phyloP scores from a whole-genome alignment of 169 alveolate genomes.

The Plasmodium gaboni region DNA sequence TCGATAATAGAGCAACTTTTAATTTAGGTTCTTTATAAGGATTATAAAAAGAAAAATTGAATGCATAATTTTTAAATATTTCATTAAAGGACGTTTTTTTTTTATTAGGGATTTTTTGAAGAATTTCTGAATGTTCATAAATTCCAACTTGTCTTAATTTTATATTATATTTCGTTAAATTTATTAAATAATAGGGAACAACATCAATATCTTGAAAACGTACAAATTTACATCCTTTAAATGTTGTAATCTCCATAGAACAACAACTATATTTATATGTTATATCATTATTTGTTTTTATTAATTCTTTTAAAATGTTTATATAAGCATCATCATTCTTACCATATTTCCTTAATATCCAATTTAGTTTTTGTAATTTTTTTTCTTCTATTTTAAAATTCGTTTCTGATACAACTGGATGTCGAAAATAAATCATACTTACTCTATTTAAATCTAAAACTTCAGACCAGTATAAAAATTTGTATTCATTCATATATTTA shows the following conservation, averaged over 20 bases:
- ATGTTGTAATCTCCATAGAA: slow-evolving; percentile 75
- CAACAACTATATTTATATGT: slow-evolving; percentile 75
- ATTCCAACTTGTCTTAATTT: slow-evolving; percentile 66
- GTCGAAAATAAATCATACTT: slow-evolving; percentile 71
- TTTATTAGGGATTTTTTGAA: slow-evolving; percentile 45
- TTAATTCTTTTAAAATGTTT: slow-evolving; percentile 40
- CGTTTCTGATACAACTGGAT: slow-evolving; percentile 58
- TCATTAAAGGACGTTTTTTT: slow-evolving; percentile 52
- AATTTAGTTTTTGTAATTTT: slow-evolving; percentile 41
- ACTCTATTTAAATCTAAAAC: slow-evolving; percentile 70
- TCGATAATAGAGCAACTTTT: slow-evolving; percentile 22
- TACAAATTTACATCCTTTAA: slow-evolving; percentile 71
- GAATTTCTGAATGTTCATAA: slow-evolving; percentile 69
- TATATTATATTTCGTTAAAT: slow-evolving; percentile 58
- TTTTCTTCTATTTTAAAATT: slow-evolving; percentile 70
- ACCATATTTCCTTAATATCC: slow-evolving; percentile 23
- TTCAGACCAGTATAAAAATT: slow-evolving; percentile 73
- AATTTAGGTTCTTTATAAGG: slow-evolving; percentile 73
- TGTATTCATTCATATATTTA: slow-evolving; percentile 18
- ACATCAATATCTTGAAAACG: slow-evolving; percentile 77
- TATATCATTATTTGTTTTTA: background rate
- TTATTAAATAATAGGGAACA: slow-evolving; percentile 71
- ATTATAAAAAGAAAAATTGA: slow-evolving; percentile 71
- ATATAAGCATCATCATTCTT: slow-evolving; percentile 22
- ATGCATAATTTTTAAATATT: slow-evolving; percentile 74